These are phyloP conservation scores for Paracorniculantispora psalliotae DNA, from an alignment of 2,329 filamentous ascomycete genomes.

Conservation along the genomic window DNA sequence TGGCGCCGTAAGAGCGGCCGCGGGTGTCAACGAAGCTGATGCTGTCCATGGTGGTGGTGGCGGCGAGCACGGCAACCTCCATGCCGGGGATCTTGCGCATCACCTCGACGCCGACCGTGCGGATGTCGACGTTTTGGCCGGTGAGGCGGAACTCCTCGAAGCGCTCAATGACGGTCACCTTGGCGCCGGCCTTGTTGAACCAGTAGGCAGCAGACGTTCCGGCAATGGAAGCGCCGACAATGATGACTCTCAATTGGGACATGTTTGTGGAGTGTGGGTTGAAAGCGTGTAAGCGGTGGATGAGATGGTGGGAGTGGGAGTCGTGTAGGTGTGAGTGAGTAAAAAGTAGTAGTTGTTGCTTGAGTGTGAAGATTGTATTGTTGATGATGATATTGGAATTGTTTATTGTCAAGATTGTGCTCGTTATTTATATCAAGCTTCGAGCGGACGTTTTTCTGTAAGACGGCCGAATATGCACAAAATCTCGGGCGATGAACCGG, in stretches of 20 bases:
- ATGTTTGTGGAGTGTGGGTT: constrained; percentile 6
- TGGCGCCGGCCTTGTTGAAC: constrained; percentile 25
- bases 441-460: neutral
- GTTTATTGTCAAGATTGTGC: no score
- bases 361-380: neutral
- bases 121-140: constrained; percentile 35
- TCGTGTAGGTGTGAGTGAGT: neutral
- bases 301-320: neutral
- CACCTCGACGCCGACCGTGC: constrained; percentile 31
- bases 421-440: neutral
- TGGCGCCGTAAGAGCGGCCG: constrained; percentile 31
- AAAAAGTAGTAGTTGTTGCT: neutral
- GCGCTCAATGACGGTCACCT: constrained; percentile 36
- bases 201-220: constrained; percentile 28
- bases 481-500: neutral
- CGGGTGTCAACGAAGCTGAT: constrained; percentile 34
- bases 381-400: neutral
- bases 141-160: constrained; percentile 20
- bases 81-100: constrained; percentile 36
- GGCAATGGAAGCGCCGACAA: constrained; percentile 30
- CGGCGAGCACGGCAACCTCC: constrained; percentile 29
- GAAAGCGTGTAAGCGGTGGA: neutral
- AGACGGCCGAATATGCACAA: neutral
- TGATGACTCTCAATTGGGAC: constrained; percentile 20
- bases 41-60: constrained; percentile 33